Evolutionary conservation across 2,329 filamentous ascomycete species (phyloP), one percentile per base, ranked within the genome.

Genomic region (Phoma sp.): DNA sequence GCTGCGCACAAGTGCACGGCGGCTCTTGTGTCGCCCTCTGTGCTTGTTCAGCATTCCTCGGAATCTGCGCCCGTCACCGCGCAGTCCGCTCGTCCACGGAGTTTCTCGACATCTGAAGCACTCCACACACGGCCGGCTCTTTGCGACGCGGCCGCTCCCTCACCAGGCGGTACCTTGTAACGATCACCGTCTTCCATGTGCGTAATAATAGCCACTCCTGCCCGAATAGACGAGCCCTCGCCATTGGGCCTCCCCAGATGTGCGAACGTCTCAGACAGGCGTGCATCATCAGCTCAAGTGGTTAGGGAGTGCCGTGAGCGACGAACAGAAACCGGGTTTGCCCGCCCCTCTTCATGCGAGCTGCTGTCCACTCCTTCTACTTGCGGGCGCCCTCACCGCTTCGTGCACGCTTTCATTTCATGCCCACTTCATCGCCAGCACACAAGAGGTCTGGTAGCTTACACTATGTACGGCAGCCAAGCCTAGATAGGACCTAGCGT

Each of bases 281-380:
- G 37, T 37, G 40, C 53, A 51, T 33, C 46, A 15, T 28, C 36
- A 30, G 9, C 42, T 37, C 56, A 61, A 34, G n/a, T 53, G 43
- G 43, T 34, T 33, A 48, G 38, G 1, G 37, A 45, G 26, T 33
- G 43, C 39, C 17, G 45, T 21, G 14, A 26, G 32, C 25, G 43
- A 53, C 62, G 51, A 57, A 42, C 34, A 59, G 55, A 58, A 62
- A 61, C 68, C 68, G 65, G 66, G 47, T 57, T 59, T 55, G 66
- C 60, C 66, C 65, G 62, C 60, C 30, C 54, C 33, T 45, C 46
- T 26, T 46, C 43, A 45, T 56, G 53, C 53, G 33, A 36, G 28
- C 38, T 42, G 42, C 37, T 40, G 34, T 47, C 45, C 46, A 45
- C 53, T 53, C 38, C 48, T 10, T 42, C 47, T 55, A 37, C 56